Base-by-base conservation (phyloP, 371 early-diverging fungal genomes). In the Mortierella sp. region DNA sequence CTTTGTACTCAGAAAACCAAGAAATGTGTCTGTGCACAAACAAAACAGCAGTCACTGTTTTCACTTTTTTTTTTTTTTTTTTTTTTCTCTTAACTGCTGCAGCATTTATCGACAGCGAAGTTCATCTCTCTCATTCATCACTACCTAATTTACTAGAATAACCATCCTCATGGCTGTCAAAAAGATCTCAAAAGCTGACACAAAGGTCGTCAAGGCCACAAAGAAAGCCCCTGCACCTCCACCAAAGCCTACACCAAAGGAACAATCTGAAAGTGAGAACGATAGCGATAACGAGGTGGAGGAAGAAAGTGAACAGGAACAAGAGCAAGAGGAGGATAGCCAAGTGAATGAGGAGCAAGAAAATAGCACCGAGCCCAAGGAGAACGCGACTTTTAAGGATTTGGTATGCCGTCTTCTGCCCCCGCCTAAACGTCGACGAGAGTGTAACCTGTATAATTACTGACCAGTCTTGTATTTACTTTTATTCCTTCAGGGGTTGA, bases 401-500 rank as follows among this genome's bases (percentile, higher is more conserved):
- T 49, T 74, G 57, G 66, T 75, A 68, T 35, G 61, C 68, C 16
- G 26, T 8, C 26, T 2, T 59, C n/a, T 24, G 8, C 5, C 45
- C 0, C 6, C 35, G 35, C 35, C 35, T 35, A 35, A 35, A 6
- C 35, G 6, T 35, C 35, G 35, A 35, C 35, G 35, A 8, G 35
- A 35, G 6, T 35, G 6, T 35, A 35, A 35, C 35, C 6, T 35
- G 35, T 4, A 35, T 35, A 35, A 35, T 35, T 43, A 18, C 45
- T 43, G 16, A 43, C 45, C 45, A 14, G 2, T 43, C 3, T 3
- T 43, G 16, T 43, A 43, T 43, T 43, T n/a, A 8, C 52, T 52
- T 18, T 52, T 22, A 52, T 24, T 52, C 6, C 52, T n/a, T 52
- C 52, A 92, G 93, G 97, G 97, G 10, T 87, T 98, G 22, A 92